A percentile compares a stretch with the other conserved stretches of the same genome.
Evolutionary conservation across 768 basidiomycete species (phyloP).

Genomic region (Termitomyces sp.): DNA sequence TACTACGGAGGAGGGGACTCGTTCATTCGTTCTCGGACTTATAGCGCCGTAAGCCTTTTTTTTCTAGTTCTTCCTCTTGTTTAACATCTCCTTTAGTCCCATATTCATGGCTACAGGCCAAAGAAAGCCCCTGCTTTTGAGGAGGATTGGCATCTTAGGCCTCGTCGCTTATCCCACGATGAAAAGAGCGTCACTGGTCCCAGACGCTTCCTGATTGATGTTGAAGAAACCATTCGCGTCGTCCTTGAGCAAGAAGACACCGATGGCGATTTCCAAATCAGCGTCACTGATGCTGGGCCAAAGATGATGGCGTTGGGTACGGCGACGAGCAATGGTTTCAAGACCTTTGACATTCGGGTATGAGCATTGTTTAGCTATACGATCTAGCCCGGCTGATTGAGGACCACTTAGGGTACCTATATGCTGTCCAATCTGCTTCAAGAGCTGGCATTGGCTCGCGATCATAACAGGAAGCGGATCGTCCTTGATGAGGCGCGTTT

Average conservation of each 20-base stretch:
- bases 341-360: conserved; percentile 93
- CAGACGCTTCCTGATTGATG: conserved; percentile 92
- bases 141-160: conserved; percentile 69
- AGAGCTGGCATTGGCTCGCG: conserved; percentile 93
- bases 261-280: conserved; percentile 95
- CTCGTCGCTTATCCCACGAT: conserved; percentile 88
- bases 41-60: conserved; percentile 66
- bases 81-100: conserved; percentile 42
- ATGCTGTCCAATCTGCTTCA: conserved; percentile 99
- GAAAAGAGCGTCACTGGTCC: conserved; percentile 80
- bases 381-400: conserved; percentile 7
- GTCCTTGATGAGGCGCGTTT: conserved; percentile 98
- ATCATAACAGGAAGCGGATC: conserved; percentile 93
- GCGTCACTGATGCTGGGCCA: conserved; percentile 92
- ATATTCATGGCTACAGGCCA: conserved; percentile 69
- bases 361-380: conserved; percentile 19
- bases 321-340: conserved; percentile 96
- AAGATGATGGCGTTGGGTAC: conserved; percentile 96
- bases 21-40: conserved; percentile 81
- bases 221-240: conserved; percentile 95
- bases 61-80: conserved; percentile 1
- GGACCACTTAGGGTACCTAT: conserved; percentile 77
- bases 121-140: conserved; percentile 70
- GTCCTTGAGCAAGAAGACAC: conserved; percentile 98
- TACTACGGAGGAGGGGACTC: conserved; percentile 84